Base-by-base conservation (phyloP, 352 stramenopile species). In the Globisporangium ultimum region DNA sequence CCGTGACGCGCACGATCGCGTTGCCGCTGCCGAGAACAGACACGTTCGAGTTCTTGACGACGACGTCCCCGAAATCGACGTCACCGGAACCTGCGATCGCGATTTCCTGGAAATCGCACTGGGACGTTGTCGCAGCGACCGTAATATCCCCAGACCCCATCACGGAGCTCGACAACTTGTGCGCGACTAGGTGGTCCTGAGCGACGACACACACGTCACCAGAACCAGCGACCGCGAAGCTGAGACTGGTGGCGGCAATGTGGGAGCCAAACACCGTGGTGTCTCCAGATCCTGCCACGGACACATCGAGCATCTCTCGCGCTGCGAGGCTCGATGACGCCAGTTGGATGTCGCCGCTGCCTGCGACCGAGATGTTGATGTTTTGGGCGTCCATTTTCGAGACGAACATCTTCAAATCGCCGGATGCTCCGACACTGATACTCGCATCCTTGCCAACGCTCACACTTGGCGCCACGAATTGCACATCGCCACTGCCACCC, bases 271-370 rank as follows among this genome's bases (percentile, higher is more conserved):
- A 56, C 47, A 56, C 59, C 18, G 40, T 40, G 10, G 34, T 46
- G 10, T 66, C 50, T 0, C 64, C 64, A 3, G 61, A 63, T 5
- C 64, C 67, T 8, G 64, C 64, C 12, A 65, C 48, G 6, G 41
- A 49, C 12, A 55, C n/a, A 4, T 41, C 28, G 20, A 64, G 15
- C 17, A 43, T 64, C 6, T 52, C 40, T 17, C 46, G 49, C 4
- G 49, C 41, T 15, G 49, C 13, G 7, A 70, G 53, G 8, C 59
- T 20, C 18, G 59, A 38, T 0, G 52, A 50, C 0, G 53, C 55
- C 13, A 75, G 57, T 17, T 68, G 63, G 17, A 72, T 36, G n/a
- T 62, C 56, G 17, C 64, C 63, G 22, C 67, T 75, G 0, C 67
- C 67, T 1, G 64, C 48, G 3, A 60, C 53, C 0, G 21, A 32